Percentiles rank a stretch among this genome's conserved stretches.
These are phyloP conservation scores for Pachysolen tannophilus DNA, from an alignment of 805 yeast species.

Conservation along the genomic window DNA sequence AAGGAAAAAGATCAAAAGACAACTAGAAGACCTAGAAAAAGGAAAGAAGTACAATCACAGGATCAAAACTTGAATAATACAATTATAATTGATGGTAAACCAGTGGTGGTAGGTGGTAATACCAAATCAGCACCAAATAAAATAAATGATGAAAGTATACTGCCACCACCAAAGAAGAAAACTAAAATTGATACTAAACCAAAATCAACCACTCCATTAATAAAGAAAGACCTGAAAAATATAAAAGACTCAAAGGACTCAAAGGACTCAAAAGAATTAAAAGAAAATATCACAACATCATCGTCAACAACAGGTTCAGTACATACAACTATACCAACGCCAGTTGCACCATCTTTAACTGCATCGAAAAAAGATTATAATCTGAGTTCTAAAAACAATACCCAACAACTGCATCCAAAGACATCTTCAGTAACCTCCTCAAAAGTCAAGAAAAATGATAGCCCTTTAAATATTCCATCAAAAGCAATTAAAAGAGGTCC, in stretches of 20 bases:
- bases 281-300: background rate
- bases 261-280: background rate
- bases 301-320: background rate
- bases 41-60: constrained; percentile 1
- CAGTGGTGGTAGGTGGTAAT: constrained; percentile 3
- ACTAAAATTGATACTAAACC: constrained; percentile 2
- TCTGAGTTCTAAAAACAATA: background rate
- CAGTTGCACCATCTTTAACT: background rate
- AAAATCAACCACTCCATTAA: constrained; percentile 9
- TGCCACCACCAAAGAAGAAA: constrained; percentile 4
- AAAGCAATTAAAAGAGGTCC: constrained; percentile 2
- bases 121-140: constrained; percentile 3
- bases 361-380: background rate
- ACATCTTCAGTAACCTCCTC: background rate
- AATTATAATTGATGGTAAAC: constrained; percentile 8
- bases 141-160: background rate
- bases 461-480: constrained; percentile 1
- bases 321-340: background rate
- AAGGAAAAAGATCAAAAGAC: constrained; percentile 2
- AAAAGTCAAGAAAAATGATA: background rate
- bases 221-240: constrained; percentile 5
- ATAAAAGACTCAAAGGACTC: background rate
- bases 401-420: background rate
- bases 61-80: constrained; percentile 4
- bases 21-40: constrained; percentile 7